These are phyloP conservation scores for Pseudoscleropodium purum DNA, from an alignment of 225 moss, liverwort and hornwort genomes.

Conservation along the genomic window DNA sequence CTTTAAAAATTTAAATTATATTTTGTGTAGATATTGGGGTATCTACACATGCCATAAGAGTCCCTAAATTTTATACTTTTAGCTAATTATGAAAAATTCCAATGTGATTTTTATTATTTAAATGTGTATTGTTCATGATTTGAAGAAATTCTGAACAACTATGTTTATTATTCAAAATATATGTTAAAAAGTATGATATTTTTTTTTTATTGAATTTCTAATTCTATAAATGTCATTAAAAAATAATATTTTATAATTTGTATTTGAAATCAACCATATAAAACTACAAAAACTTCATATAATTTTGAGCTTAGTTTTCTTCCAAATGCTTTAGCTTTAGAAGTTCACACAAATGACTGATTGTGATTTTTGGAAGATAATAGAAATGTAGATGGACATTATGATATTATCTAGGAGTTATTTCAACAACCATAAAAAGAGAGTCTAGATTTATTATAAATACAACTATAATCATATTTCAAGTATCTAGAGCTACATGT, in stretches of 20 bases:
- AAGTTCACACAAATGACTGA: no score
- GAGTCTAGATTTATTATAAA: not conserved
- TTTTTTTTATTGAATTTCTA: no score
- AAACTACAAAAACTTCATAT: not conserved
- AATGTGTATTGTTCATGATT: not conserved
- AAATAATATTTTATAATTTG: not conserved
- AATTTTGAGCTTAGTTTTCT: not conserved
- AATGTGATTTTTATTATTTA: not conserved
- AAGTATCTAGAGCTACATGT: fast-evolving
- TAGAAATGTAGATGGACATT: no score
- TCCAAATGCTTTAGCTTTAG: fast-evolving
- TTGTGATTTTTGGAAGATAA: not conserved
- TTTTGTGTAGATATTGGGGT: not conserved
- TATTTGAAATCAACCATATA: not conserved
- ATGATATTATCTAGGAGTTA: not conserved
- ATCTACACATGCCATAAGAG: no score
- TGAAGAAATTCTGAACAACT: not conserved
- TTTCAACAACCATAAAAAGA: fast-evolving
- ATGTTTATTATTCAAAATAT: no score
- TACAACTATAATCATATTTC: not conserved
- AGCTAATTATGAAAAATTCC: not conserved
- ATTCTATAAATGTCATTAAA: not conserved
- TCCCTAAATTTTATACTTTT: not conserved
- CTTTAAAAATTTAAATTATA: not conserved
- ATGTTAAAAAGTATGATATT: no score